Conservation (phyloP, 129 eudicot genomes). For the Flaveria trinervia region DNA sequence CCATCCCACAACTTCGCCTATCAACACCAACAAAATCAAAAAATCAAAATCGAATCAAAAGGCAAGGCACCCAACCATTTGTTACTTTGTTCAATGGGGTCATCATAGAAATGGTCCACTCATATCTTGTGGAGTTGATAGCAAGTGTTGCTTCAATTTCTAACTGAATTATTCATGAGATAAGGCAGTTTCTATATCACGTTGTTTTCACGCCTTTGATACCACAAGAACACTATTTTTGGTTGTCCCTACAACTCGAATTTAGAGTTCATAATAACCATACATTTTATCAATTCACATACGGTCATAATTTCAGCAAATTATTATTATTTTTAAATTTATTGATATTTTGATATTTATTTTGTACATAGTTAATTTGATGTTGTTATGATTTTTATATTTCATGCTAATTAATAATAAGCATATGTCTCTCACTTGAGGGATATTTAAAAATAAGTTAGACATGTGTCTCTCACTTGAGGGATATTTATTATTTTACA, state of each 20-base stretch:
- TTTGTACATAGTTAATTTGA: not conserved
- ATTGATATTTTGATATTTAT: not conserved
- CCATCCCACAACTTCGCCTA: not conserved
- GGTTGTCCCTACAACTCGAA: constrained; percentile 13
- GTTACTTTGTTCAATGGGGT: constrained; percentile 17
- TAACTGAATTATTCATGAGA: constrained; percentile 9
- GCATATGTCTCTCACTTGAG: too few species aligned
- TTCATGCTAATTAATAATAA: not conserved
- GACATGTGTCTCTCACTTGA: too few species aligned
- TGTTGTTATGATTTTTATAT: not conserved
- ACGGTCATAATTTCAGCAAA: not conserved
- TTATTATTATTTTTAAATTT: not conserved
- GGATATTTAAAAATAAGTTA: too few species aligned
- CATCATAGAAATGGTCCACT: constrained; percentile 24
- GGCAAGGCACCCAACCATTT: not conserved
- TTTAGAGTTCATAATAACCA: constrained; percentile 16
- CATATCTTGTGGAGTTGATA: constrained; percentile 33
- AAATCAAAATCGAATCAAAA: constrained; percentile 2
- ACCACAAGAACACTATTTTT: constrained; percentile 24
- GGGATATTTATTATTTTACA: too few species aligned
- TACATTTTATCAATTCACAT: not conserved
- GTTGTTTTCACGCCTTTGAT: constrained; percentile 16
- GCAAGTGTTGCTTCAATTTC: not conserved
- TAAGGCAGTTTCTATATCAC: not conserved
- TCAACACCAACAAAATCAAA: not conserved